phyloP scores from a whole-genome alignment of 371 early-diverging fungal genomes.

The Mortierella sp. region DNA sequence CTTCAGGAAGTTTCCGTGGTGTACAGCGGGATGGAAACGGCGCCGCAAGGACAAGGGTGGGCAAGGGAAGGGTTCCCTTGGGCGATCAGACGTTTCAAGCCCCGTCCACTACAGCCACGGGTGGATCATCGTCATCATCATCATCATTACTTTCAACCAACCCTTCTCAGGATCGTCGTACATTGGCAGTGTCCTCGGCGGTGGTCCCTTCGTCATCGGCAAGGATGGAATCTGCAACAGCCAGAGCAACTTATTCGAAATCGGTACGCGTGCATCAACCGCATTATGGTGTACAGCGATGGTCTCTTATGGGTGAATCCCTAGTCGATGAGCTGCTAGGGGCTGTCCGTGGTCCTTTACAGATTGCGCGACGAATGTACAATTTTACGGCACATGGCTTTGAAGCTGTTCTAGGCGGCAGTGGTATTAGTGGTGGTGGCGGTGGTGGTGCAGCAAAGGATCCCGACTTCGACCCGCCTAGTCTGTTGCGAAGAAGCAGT shows the following conservation, averaged over 20 bases:
- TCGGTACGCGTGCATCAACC: slow-evolving; percentile 18
- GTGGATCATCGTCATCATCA: not conserved
- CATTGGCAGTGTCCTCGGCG: not conserved
- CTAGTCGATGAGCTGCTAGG: slow-evolving; percentile 50
- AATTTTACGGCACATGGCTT: slow-evolving; percentile 31
- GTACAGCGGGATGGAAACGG: slow-evolving; percentile 5
- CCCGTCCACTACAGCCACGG: slow-evolving; percentile 2
- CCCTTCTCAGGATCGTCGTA: not conserved
- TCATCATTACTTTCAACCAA: slow-evolving; percentile 2
- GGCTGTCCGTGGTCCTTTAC: slow-evolving; percentile 42
- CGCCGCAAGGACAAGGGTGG: not conserved
- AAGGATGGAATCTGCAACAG: not conserved
- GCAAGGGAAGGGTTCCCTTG: slow-evolving; percentile 18
- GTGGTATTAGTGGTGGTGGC: not conserved
- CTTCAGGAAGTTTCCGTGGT: slow-evolving; percentile 16
- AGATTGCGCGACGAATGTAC: slow-evolving; percentile 50
- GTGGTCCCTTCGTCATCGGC: not conserved
- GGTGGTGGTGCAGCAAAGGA: not conserved
- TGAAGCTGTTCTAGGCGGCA: not conserved
- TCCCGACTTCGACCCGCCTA: slow-evolving; percentile 11
- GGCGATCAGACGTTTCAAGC: slow-evolving; percentile 36
- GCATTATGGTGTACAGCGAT: slow-evolving; percentile 26
- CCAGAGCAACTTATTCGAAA: slow-evolving; percentile 12
- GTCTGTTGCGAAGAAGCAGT: slow-evolving; percentile 4
- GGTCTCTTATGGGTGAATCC: slow-evolving; percentile 48